Evolutionary conservation across 371 early-diverging fungal genomes (phyloP).

Genomic region (Nematocida sp.): DNA sequence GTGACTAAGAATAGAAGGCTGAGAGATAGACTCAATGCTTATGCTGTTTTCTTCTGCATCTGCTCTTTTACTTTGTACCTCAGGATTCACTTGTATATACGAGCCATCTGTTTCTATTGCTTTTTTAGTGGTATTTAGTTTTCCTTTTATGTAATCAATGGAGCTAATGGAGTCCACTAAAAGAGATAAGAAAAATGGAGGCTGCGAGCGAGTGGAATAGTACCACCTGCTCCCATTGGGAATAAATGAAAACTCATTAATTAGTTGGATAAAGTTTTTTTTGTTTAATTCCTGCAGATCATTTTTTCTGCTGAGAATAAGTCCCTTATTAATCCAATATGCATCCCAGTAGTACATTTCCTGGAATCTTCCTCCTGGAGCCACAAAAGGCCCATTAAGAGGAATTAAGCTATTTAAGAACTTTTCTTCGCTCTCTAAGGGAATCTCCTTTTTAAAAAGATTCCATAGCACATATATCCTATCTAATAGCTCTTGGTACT

Average conservation of each 20-base stretch:
- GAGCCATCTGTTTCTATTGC: not conserved
- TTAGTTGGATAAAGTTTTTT: conserved; percentile 71
- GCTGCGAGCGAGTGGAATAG: conserved; percentile 78
- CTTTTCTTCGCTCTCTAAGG: not conserved
- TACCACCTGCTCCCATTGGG: conserved; percentile 80
- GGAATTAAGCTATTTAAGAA: not conserved
- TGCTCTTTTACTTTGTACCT: not conserved
- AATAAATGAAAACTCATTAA: conserved; percentile 73
- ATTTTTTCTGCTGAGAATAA: conserved; percentile 70
- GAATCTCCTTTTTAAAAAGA: not conserved
- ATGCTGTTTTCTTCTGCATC: not conserved
- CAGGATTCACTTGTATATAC: not conserved
- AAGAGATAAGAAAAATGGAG: conserved; percentile 69
- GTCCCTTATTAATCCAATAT: conserved; percentile 75
- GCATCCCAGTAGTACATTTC: conserved; percentile 86
- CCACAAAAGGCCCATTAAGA: conserved; percentile 67
- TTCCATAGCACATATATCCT: not conserved
- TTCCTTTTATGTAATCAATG: not conserved
- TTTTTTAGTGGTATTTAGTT: not conserved
- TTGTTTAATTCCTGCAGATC: conserved; percentile 70
- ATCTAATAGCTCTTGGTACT: not conserved
- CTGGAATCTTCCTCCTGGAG: conserved; percentile 81
- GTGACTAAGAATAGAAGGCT: not conserved
- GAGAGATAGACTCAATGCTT: not conserved
- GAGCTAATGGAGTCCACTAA: conserved; percentile 19